Percentiles rank a stretch among this genome's conserved stretches.
Conservation (phyloP, 2,329 filamentous ascomycete genomes). For the Daldinia sp. region DNA sequence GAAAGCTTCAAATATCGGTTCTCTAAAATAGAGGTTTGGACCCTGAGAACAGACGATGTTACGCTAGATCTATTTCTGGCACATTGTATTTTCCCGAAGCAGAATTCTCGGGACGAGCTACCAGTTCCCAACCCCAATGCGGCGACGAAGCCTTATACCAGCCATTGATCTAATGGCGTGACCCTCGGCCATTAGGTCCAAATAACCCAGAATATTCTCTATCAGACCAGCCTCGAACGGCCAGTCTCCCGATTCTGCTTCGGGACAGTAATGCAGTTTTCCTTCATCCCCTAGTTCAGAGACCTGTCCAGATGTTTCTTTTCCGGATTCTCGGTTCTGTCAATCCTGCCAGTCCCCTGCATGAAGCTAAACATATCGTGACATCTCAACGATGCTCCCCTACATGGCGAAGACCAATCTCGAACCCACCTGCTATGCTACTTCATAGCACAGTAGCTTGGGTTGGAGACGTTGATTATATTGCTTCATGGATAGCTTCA, state of each 20-base stretch:
- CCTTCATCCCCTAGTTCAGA: conserved; percentile 17
- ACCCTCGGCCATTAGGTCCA: conserved; percentile 24
- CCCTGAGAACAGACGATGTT: conserved; percentile 33
- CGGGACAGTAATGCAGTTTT: conserved; percentile 1
- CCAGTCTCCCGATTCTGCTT: conserved; percentile 26
- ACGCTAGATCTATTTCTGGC: conserved; percentile 39
- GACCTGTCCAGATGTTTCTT: conserved; percentile 37
- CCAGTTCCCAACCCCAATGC: conserved; percentile 28
- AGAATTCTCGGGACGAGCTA: conserved; percentile 27
- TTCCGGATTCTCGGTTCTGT: conserved; percentile 32
- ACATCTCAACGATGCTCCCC: conserved; percentile 23
- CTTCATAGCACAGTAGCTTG: conserved; percentile 22
- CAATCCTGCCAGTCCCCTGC: conserved; percentile 29
- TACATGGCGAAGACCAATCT: conserved; percentile 21
- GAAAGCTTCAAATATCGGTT: conserved; percentile 5
- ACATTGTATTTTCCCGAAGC: conserved; percentile 34
- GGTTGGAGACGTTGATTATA: conserved; percentile 31
- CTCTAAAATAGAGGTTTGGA: conserved; percentile 18
- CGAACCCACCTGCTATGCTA: conserved; percentile 25
- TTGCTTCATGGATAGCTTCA: conserved; percentile 23
- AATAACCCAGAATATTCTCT: conserved; percentile 25
- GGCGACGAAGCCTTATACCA: conserved; percentile 32
- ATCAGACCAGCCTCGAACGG: conserved; percentile 38
- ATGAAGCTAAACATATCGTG: conserved; percentile 26
- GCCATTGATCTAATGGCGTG: conserved; percentile 32